Evolutionary conservation across 805 yeast genomes (phyloP).

Genomic region (Saturnispora gosingensis): DNA sequence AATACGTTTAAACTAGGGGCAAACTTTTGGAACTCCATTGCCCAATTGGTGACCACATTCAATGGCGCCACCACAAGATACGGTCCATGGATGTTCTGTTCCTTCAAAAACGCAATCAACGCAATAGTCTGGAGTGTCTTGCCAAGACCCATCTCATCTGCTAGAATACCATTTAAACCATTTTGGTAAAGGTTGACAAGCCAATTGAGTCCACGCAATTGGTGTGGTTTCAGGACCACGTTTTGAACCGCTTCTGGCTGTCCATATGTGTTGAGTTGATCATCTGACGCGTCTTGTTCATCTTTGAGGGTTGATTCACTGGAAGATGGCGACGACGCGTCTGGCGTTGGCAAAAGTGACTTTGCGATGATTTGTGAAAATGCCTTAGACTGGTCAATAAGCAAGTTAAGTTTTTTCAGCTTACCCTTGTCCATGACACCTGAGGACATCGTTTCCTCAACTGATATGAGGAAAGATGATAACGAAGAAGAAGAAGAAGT

Average conservation of each 20-base stretch:
- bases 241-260: constrained; percentile 51
- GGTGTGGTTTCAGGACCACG: constrained; percentile 70
- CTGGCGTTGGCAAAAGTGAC: constrained; percentile 34
- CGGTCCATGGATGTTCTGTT: constrained; percentile 71
- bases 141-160: constrained; percentile 98
- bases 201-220: constrained; percentile 88
- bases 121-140: constrained; percentile 87
- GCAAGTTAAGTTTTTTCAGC: constrained; percentile 54
- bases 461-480: background rate
- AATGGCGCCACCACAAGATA: constrained; percentile 73
- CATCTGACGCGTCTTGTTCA: background rate
- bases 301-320: background rate
- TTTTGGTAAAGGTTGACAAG: constrained; percentile 79
- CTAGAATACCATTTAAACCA: constrained; percentile 89
- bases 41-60: constrained; percentile 84
- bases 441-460: background rate
- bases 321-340: background rate
- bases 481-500: background rate
- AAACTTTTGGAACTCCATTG: constrained; percentile 56
- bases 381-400: constrained; percentile 81
- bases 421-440: constrained; percentile 27
- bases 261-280: constrained; percentile 2
- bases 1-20: constrained; percentile 61
- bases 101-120: constrained; percentile 63
- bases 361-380: constrained; percentile 83